Conservation (phyloP, 2,329 filamentous ascomycete genomes). For the Claviceps digitariae region DNA sequence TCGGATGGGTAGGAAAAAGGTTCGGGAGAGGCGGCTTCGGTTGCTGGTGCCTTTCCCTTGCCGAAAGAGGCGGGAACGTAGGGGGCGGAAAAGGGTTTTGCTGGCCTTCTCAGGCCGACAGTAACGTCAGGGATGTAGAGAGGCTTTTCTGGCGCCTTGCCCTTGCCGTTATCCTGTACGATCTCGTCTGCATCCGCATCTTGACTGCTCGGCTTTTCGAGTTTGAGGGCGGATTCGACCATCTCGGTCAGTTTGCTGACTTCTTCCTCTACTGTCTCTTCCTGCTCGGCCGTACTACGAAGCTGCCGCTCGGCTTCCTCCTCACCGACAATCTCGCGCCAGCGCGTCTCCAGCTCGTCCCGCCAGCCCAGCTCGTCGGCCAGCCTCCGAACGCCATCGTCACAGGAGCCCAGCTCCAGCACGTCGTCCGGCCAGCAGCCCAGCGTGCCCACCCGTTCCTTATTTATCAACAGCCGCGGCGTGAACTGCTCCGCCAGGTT, state of each 20-base stretch:
- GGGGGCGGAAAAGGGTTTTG: too few relatives aligned
- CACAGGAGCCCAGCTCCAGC: slow-evolving; percentile 67
- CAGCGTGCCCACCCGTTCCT: slow-evolving; percentile 66
- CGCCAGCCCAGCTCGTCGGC: slow-evolving; percentile 74
- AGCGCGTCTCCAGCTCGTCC: slow-evolving; percentile 66
- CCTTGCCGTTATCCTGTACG: too few relatives aligned
- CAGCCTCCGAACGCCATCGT: slow-evolving; percentile 64
- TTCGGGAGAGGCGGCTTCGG: background rate
- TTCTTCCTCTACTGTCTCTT: slow-evolving; percentile 28
- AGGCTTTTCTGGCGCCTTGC: too few relatives aligned
- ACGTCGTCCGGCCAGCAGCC: slow-evolving; percentile 76
- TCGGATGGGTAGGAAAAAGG: too few relatives aligned
- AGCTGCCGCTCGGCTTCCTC: slow-evolving; percentile 39
- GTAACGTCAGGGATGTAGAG: too few relatives aligned
- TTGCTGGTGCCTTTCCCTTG: too few relatives aligned
- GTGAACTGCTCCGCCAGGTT: slow-evolving; percentile 43
- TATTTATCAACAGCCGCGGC: slow-evolving; percentile 78
- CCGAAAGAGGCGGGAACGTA: too few relatives aligned
- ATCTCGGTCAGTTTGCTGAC: slow-evolving; percentile 25
- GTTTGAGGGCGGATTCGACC: slow-evolving; percentile 20
- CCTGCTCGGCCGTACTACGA: slow-evolving; percentile 15
- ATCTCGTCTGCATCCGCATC: too few relatives aligned
- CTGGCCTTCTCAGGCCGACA: too few relatives aligned
- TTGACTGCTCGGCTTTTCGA: slow-evolving; percentile 14
- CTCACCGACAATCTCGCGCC: slow-evolving; percentile 54